These are phyloP conservation scores for Zostera marina DNA, from an alignment of 116 monocot genomes.

Conservation along the genomic window DNA sequence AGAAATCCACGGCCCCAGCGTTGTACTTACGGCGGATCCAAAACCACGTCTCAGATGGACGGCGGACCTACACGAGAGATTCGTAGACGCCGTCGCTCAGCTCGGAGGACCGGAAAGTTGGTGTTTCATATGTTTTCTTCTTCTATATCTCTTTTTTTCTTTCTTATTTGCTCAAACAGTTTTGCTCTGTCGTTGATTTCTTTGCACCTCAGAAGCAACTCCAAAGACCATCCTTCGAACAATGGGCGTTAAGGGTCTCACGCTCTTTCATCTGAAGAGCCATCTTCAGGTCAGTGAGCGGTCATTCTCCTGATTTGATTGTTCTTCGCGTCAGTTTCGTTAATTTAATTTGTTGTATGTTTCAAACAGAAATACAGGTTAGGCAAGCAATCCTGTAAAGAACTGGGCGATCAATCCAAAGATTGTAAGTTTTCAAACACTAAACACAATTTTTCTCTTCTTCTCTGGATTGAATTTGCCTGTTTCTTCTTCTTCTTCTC, in stretches of 20 bases:
- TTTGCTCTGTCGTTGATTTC: not conserved
- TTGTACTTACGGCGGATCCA: conserved; percentile 93
- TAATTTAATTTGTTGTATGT: not conserved
- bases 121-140: not conserved
- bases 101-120: conserved; percentile 90
- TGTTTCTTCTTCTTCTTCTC: not conserved
- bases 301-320: not conserved
- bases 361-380: conserved; percentile 65
- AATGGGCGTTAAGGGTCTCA: conserved; percentile 75
- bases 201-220: conserved; percentile 45
- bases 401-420: conserved; percentile 68
- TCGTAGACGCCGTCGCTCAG: conserved; percentile 94
- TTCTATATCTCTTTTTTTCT: not conserved
- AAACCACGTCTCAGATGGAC: conserved; percentile 97
- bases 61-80: conserved; percentile 88
- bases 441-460: not conserved
- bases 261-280: conserved; percentile 68
- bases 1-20: conserved; percentile 44
- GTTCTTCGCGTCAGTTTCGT: not conserved
- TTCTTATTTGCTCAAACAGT: not conserved
- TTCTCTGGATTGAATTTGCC: not conserved
- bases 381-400: conserved; percentile 88
- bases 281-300: conserved; percentile 48
- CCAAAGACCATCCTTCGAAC: conserved; percentile 72
- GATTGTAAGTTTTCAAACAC: conserved; percentile 32